These are phyloP conservation scores for Suillus brevipes DNA, from an alignment of 768 basidiomycete species.

Conservation along the genomic window DNA sequence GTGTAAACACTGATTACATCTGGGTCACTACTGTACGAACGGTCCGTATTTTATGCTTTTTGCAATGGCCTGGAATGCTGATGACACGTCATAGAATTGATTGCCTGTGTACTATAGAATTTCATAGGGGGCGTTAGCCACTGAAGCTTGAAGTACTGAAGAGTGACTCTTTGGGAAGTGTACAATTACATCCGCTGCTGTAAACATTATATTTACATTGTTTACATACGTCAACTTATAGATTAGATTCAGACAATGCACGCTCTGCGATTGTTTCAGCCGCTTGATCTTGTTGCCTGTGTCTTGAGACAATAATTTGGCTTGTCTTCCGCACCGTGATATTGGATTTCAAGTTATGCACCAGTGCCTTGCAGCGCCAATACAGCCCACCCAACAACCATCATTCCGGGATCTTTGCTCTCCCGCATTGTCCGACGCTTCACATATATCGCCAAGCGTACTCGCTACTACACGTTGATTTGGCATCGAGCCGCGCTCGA, in stretches of 20 bases:
- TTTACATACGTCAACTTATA: not conserved
- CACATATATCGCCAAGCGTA: slow-evolving; percentile 70
- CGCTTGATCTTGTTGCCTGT: not conserved
- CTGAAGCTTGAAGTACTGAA: too few species aligned
- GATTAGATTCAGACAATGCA: not conserved
- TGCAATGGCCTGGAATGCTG: not conserved
- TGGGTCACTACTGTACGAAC: not conserved
- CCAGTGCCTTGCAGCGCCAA: slow-evolving; percentile 74
- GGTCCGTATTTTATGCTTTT: not conserved
- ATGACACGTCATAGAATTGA: not conserved
- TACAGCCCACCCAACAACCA: slow-evolving; percentile 91
- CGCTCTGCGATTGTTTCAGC: not conserved
- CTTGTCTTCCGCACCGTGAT: not conserved
- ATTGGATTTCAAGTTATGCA: slow-evolving; percentile 22
- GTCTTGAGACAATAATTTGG: not conserved
- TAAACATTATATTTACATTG: not conserved
- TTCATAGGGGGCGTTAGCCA: not conserved
- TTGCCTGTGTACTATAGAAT: not conserved
- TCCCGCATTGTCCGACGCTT: slow-evolving; percentile 69
- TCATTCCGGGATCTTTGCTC: slow-evolving; percentile 94
- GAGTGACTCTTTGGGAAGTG: not conserved
- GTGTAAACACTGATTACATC: not conserved
- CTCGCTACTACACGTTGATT: slow-evolving; percentile 86
- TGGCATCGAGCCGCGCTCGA: slow-evolving; percentile 92
- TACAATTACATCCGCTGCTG: not conserved